A percentile compares a stretch with the other conserved stretches of the same genome.
Evolutionary conservation across 1,139 yeast genomes (phyloP).

Genomic region (Blastobotrys ciferrii): DNA sequence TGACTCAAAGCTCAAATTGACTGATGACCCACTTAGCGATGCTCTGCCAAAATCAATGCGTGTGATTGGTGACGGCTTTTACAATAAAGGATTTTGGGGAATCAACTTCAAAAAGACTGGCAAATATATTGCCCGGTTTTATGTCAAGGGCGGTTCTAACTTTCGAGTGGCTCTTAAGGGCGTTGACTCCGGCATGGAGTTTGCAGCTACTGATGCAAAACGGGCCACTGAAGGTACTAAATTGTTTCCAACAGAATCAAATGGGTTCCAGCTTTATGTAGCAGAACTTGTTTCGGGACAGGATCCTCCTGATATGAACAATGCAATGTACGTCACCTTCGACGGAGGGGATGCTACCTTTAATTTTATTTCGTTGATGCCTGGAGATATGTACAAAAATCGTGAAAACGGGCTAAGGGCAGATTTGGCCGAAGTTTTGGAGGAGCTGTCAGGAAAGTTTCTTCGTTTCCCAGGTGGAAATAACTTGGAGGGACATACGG

Average conservation of each 20-base stretch:
- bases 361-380: conserved; percentile 14
- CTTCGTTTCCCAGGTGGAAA: conserved; percentile 15
- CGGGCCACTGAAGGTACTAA: conserved; percentile 5
- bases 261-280: conserved; percentile 10
- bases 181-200: background rate
- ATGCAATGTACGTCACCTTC: conserved; percentile 10
- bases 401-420: conserved; percentile 14
- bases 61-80: conserved; percentile 4
- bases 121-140: conserved; percentile 12
- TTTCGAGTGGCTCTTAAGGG: conserved; percentile 10
- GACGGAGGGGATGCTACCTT: conserved; percentile 12
- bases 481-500: conserved; percentile 8
- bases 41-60: conserved; percentile 2
- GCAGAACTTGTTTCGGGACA: conserved; percentile 7
- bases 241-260: conserved; percentile 7
- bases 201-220: conserved; percentile 1
- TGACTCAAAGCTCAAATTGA: background rate
- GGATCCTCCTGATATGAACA: conserved; percentile 6
- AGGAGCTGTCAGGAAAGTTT: conserved; percentile 7
- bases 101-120: conserved; percentile 10
- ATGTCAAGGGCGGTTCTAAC: conserved; percentile 9
- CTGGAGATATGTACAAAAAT: conserved; percentile 7
- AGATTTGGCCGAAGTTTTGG: conserved; percentile 9
- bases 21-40: conserved; percentile 1
- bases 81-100: conserved; percentile 11